These are phyloP conservation scores for Kalanchoe fedtschenkoi DNA, from an alignment of 164 flowering plant genomes.

Conservation along the genomic window DNA sequence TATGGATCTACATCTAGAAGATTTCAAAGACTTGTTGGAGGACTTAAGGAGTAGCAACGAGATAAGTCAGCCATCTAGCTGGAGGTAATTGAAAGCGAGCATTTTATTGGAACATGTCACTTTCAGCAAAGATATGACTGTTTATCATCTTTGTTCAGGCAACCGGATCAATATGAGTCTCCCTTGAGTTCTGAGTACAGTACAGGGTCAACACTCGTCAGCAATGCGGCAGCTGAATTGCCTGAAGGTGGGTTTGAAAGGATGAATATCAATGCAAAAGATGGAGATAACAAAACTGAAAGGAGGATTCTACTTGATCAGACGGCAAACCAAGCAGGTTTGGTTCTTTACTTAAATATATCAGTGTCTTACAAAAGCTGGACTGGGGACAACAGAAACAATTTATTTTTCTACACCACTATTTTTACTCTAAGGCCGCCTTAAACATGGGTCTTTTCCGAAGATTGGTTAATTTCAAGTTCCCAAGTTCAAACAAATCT, in stretches of 20 bases:
- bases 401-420: not conserved
- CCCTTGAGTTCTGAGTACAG: constrained; percentile 81
- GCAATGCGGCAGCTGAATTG: constrained; percentile 29
- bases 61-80: constrained; percentile 42
- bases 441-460: not conserved
- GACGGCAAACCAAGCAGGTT: constrained; percentile 16
- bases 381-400: not conserved
- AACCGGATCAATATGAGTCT: constrained; percentile 56
- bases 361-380: not conserved
- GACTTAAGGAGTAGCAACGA: constrained; percentile 45
- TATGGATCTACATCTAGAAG: constrained; percentile 47
- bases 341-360: not conserved
- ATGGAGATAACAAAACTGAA: constrained; percentile 14
- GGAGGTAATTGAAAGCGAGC: constrained; percentile 32
- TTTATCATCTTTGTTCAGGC: constrained; percentile 29
- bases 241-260: constrained; percentile 16
- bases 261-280: constrained; percentile 14
- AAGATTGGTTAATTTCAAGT: not conserved
- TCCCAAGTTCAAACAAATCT: not conserved
- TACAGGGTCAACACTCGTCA: constrained; percentile 58
- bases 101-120: not conserved
- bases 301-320: constrained; percentile 12
- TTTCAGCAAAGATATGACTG: constrained; percentile 12
- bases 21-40: constrained; percentile 49
- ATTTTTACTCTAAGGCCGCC: not conserved